Evolutionary conservation across 345 rosid species (phyloP).

Genomic region (Eucalyptus guilfoylei): DNA sequence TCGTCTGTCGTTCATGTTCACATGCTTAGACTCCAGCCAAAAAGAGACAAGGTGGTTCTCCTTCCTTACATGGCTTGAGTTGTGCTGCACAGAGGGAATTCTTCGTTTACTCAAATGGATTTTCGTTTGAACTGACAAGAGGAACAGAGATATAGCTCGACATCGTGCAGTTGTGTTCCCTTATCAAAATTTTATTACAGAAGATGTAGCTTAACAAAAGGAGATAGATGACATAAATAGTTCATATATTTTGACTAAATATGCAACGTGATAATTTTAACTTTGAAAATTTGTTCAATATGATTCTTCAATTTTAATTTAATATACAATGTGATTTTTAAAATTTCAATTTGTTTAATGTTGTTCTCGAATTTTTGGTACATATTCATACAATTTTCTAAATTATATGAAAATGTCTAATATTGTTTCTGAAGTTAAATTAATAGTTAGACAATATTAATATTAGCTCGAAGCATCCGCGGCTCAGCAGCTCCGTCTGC

Average conservation of each 20-base stretch:
- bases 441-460: too few relatives aligned
- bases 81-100: not conserved
- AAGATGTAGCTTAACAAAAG: not conserved
- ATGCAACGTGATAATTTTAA: too few relatives aligned
- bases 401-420: too few relatives aligned
- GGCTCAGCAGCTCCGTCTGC: not conserved
- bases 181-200: not conserved
- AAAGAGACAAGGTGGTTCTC: not conserved
- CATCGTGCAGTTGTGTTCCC: not conserved
- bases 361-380: too few relatives aligned
- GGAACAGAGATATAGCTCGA: not conserved
- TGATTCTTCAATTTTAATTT: too few relatives aligned
- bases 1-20: not conserved
- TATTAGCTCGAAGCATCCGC: not conserved
- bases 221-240: not conserved
- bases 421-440: too few relatives aligned
- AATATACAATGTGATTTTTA: accelerated
- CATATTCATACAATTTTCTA: accelerated
- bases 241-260: not conserved
- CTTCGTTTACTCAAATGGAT: not conserved
- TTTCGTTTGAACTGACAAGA: not conserved
- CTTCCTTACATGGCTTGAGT: not conserved
- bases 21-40: not conserved
- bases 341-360: too few relatives aligned
- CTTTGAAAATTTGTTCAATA: not conserved